A percentile compares a stretch with the other conserved stretches of the same genome.
Evolutionary conservation across 164 flowering plant genomes (phyloP).

Genomic region (Tetrastigma voinierianum): DNA sequence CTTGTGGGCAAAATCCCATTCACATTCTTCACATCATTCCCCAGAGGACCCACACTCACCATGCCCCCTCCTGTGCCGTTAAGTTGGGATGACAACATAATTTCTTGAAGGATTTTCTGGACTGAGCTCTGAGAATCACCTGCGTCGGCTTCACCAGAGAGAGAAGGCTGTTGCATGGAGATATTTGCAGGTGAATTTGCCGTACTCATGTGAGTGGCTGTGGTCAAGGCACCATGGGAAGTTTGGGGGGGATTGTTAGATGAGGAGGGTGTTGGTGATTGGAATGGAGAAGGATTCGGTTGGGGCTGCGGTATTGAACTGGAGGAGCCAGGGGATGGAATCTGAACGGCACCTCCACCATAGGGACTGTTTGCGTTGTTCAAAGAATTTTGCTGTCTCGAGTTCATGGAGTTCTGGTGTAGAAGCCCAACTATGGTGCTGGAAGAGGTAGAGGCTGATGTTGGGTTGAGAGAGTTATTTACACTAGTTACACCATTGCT

Average conservation of each 20-base stretch:
- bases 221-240: constrained; percentile 42
- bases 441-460: constrained; percentile 46
- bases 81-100: constrained; percentile 78
- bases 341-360: constrained; percentile 57
- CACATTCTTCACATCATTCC: constrained; percentile 61
- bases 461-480: constrained; percentile 41
- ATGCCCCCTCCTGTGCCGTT: constrained; percentile 57
- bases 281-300: constrained; percentile 60
- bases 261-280: constrained; percentile 72
- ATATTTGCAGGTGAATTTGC: constrained; percentile 72
- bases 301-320: constrained; percentile 55
- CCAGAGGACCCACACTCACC: constrained; percentile 50
- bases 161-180: constrained; percentile 48
- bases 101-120: constrained; percentile 81
- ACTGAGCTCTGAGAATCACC: constrained; percentile 87
- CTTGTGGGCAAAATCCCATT: constrained; percentile 53
- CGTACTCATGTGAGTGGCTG: constrained; percentile 48
- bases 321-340: constrained; percentile 75
- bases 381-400: constrained; percentile 59
- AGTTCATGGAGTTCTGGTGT: constrained; percentile 88
- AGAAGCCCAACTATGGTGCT: constrained; percentile 61
- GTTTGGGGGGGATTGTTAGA: constrained; percentile 64
- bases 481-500: constrained; percentile 51
- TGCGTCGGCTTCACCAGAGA: constrained; percentile 62
- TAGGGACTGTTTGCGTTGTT: constrained; percentile 64